Evolutionary conservation across 2,329 filamentous ascomycete genomes (phyloP), one percentile per base, ranked within the genome.

Genomic region (Colletotrichum sp.): DNA sequence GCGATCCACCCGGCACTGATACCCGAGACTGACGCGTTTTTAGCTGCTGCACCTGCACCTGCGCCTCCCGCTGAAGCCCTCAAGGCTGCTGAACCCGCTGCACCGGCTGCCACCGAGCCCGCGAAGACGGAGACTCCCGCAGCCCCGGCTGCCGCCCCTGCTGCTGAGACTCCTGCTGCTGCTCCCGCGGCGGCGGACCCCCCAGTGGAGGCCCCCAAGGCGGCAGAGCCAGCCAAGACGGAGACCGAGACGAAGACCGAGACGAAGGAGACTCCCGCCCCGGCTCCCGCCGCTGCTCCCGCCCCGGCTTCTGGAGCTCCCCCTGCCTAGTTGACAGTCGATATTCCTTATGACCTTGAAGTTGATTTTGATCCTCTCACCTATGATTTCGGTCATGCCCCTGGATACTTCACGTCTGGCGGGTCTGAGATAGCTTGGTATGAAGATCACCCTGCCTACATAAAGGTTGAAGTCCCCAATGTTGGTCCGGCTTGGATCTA

Each of bases 1-100:
- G 36, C 7, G 52, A 32, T 32, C 36, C n/a, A 68, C n/a, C n/a
- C 26, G 26, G 30, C 38, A 64, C 28, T 2, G 66, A 26, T 61
- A 52, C 10, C 71, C 60, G 74, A 66, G 21, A 76, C 71, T 52
- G 66, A 60, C 30, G 38, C 73, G 9, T 26, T 57, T 36, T 12
- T 82, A n/a, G 82, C 82, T 24, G 76, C 82, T 72, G 78, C 78
- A 36, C 76, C 82, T 21, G 77, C 82, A 71, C 77, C 79, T 21
- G 77, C 83, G 70, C 77, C 78, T 65, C 78, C 80, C 61, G 74
- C 58, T 21, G 78, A 78, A 9, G 66, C 73, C 5, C 57, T 70
- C 28, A 65, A 65, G 21, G 5, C 64, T 28, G 64, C 64, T 21
- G 74, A 78, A 32, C 72, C 78, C 18, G 79, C 82, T n/a, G 82